Conservation (phyloP, 495 filamentous ascomycete species). For the Penicillium flavigenum region DNA sequence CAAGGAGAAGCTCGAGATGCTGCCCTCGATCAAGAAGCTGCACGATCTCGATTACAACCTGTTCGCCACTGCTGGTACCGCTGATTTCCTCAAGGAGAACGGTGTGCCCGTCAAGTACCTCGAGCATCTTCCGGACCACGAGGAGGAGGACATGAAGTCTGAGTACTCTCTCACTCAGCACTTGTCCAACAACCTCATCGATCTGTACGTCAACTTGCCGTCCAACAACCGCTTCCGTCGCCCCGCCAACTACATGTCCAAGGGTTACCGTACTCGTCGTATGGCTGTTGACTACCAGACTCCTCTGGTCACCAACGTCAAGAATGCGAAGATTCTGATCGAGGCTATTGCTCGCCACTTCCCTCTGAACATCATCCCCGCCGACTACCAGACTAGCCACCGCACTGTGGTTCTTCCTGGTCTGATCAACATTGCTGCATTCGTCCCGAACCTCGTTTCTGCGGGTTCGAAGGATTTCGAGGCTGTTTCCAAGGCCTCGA, state of each 20-base stretch:
- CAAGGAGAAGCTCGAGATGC: slow-evolving; percentile 96
- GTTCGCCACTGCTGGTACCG: slow-evolving; percentile 93
- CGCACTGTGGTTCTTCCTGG: slow-evolving; percentile 73
- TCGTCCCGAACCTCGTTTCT: slow-evolving; percentile 70
- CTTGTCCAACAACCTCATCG: slow-evolving; percentile 93
- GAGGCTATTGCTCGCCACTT: slow-evolving; percentile 90
- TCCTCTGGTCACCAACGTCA: slow-evolving; percentile 95
- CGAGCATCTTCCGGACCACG: slow-evolving; percentile 66
- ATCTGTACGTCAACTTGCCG: slow-evolving; percentile 97
- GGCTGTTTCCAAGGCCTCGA: slow-evolving; percentile 68
- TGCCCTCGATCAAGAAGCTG: slow-evolving; percentile 87
- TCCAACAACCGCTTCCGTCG: slow-evolving; percentile 95
- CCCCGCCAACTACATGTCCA: slow-evolving; percentile 97
- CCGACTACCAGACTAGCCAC: slow-evolving; percentile 89
- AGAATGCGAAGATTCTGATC: slow-evolving; percentile 96
- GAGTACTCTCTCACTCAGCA: slow-evolving; percentile 96
- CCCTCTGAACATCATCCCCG: slow-evolving; percentile 72
- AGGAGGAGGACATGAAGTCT: slow-evolving; percentile 78
- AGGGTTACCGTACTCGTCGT: slow-evolving; percentile 88
- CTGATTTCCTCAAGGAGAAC: slow-evolving; percentile 91
- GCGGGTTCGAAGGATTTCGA: slow-evolving; percentile 68
- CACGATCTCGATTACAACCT: slow-evolving; percentile 88
- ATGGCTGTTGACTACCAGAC: slow-evolving; percentile 99
- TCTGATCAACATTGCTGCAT: slow-evolving; percentile 76
- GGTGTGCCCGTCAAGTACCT: slow-evolving; percentile 87